Base-by-base conservation (phyloP, 257 asterid genomes). In the Catharanthus roseus region DNA sequence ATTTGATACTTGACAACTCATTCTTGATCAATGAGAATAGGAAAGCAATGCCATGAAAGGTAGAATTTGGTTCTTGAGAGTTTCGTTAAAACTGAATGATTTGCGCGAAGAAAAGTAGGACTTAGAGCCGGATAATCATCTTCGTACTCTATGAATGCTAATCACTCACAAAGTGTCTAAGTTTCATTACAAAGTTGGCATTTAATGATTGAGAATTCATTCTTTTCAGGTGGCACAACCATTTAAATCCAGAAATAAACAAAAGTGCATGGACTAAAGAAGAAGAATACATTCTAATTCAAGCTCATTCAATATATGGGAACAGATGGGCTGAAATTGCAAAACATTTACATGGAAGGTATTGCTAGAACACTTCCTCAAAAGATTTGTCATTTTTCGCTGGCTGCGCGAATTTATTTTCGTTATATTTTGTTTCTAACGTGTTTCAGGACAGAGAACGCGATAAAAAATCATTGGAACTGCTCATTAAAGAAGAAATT, bases 381-480 rank as follows among this genome's bases (percentile, higher is more conserved):
- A 36, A 15, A 16, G 39, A 24, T 10, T n/a, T n/a, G n/a, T n/a
- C n/a, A n/a, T n/a, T n/a, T n/a, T n/a, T n/a, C n/a, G n/a, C n/a
- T n/a, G n/a, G n/a, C n/a, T n/a, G n/a, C n/a, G n/a, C n/a, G n/a
- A n/a, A n/a, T n/a, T n/a, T n/a, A n/a, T n/a, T n/a, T n/a, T n/a
- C n/a, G n/a, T n/a, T n/a, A n/a, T n/a, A n/a, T 38, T 39, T 72
- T 50, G 26, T 47, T 19, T 60, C 3, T 9, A 44, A 49, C 45
- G 65, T 64, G 50, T 62, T n/a, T 12, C 50, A 87, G 90, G 84
- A 80, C 86, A 23, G 88, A 85, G 13, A 87, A 87, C 78, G 80
- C 90, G 3, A 84, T 87, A 10, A 87, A 87, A 42, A 85, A 87
- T 70, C 86, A 82, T 33, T 87, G 93, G 90, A 85, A 87, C 70